Base-by-base conservation (phyloP, 1,284 basidiomycete species). In the Marasmius oreades region DNA sequence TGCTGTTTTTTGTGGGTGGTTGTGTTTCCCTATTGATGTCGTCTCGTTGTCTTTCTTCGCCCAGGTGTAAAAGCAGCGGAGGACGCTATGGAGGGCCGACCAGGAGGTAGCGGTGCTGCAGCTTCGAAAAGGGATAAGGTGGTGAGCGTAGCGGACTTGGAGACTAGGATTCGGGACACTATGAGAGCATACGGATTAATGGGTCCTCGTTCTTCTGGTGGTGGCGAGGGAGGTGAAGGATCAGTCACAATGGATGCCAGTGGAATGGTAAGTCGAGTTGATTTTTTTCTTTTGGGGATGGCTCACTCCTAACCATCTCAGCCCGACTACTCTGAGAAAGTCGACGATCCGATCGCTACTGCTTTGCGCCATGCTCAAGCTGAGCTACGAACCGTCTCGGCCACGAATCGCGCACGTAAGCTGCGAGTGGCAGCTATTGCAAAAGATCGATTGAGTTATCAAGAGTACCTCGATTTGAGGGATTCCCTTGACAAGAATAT, bases 281-380 rank as follows among this genome's bases (percentile, higher is more conserved):
- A 42, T 61, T 39, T 23, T 10, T 22, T 44, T 44, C 34, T 28
- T 51, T 20, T 16, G 37, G 14, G 5, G 20, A 53, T 28, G 22
- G 33, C 22, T 24, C 20, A 5, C 31, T 37, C 22, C 26, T 22
- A 26, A 37, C 54, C 45, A 47, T 59, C 59, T 18, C 54, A 94
- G 90, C 88, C 88, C 55, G 87, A 94, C 68, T 90, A 84, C 64
- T 76, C 84, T 1, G 79, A 85, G 46, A 84, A 88, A 52, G 88
- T 93, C 44, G 95, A 98, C 66, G 95, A 98, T 70, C 94, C 95
- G 51, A 92, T 98, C 57, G 90, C 94, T 2, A 87, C 90, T 2
- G 90, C 93, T 1, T 81, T 98, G 1, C 88, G 96, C 1, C 86
- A 92, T 58, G 92, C 92, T 28, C 95, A 98, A 69, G 77, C 80